A percentile compares a stretch with the other conserved stretches of the same genome.
Conservation (phyloP, 2,329 filamentous ascomycete genomes). For the Colletotrichum navitas region DNA sequence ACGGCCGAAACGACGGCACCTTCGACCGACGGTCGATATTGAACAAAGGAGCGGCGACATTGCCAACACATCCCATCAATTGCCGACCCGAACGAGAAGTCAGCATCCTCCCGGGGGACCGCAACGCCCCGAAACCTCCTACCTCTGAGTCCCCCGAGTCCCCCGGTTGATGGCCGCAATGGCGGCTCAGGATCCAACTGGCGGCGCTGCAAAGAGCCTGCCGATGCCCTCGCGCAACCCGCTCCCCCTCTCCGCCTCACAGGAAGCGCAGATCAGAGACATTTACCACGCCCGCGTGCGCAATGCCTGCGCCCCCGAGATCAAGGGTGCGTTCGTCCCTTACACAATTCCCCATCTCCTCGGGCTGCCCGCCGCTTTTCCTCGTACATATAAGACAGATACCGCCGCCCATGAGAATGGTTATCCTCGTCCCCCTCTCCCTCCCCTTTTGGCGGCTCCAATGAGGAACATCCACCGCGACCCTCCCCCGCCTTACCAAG, state of each 20-base stretch:
- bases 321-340: conserved; percentile 70
- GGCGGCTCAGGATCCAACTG: conserved; percentile 54
- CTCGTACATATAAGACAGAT: background rate
- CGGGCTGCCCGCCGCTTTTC: background rate
- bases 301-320: conserved; percentile 79
- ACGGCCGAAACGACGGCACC: conserved; percentile 6
- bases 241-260: conserved; percentile 82
- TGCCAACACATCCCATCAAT: background rate
- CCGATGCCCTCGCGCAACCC: conserved; percentile 78
- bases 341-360: background rate
- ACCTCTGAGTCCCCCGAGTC: background rate
- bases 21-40: background rate
- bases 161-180: conserved; percentile 54
- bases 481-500: background rate
- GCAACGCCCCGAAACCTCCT: background rate
- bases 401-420: too few species aligned
- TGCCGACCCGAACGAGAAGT: background rate
- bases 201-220: conserved; percentile 44
- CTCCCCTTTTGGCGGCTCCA: background rate
- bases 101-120: background rate
- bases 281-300: conserved; percentile 86
- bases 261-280: conserved; percentile 85
- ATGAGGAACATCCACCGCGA: background rate
- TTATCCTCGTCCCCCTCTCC: background rate
- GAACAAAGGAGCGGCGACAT: background rate